These are phyloP conservation scores for Colletotrichum noveboracense DNA, from an alignment of 2,329 filamentous ascomycete genomes.

Conservation along the genomic window DNA sequence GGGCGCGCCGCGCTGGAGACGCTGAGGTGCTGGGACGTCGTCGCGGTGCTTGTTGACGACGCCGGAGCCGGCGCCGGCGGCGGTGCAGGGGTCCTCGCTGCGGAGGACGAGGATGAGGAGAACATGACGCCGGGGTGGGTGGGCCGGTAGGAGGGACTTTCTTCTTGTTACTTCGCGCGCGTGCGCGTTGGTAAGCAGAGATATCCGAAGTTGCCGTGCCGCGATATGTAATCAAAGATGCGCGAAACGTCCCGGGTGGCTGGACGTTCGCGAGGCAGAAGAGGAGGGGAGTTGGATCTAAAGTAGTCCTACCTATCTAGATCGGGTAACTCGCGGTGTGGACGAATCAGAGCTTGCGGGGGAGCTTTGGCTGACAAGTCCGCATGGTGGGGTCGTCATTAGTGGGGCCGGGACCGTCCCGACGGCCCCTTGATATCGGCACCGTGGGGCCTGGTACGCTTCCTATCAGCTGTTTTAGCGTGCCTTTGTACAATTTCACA, in stretches of 20 bases:
- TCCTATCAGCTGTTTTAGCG: background rate
- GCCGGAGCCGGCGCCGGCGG: background rate
- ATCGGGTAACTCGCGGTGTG: slow-evolving; percentile 7
- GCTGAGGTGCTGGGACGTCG: slow-evolving; percentile 7
- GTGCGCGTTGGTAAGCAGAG: background rate
- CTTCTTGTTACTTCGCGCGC: background rate
- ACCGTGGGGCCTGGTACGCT: background rate
- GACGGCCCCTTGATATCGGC: background rate
- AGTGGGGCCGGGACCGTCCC: background rate
- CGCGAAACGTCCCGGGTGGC: background rate
- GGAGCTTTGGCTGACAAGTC: background rate
- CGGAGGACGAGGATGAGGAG: slow-evolving; percentile 11
- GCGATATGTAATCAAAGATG: background rate
- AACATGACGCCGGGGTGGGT: slow-evolving; percentile 1
- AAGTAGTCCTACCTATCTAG: background rate
- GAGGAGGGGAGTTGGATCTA: background rate
- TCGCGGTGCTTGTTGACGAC: slow-evolving; percentile 5
- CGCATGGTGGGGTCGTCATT: background rate
- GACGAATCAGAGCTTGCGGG: slow-evolving; percentile 6
- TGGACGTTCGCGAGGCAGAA: background rate
- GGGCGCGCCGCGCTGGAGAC: slow-evolving; percentile 17
- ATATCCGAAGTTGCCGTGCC: background rate
- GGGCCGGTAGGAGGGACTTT: background rate
- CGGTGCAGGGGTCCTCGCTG: background rate
- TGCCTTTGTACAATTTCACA: background rate